Evolutionary conservation across 257 asterid species (phyloP).

Genomic region (Hygrophila difformis): DNA sequence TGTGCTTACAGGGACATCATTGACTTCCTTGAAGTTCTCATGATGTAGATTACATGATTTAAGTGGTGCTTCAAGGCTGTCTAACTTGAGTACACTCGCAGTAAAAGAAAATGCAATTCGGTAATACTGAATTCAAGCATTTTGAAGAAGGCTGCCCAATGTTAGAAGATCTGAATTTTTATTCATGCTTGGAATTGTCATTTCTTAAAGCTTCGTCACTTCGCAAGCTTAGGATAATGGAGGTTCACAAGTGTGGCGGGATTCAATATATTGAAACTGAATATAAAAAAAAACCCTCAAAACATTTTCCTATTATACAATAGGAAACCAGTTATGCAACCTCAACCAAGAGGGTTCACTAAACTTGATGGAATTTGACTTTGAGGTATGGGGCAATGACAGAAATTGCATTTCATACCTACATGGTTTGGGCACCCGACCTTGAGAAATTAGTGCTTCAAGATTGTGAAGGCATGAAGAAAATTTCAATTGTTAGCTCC

Average conservation of each 20-base stretch:
- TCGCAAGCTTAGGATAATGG: slow-evolving; percentile 30
- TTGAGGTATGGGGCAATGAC: slow-evolving; percentile 23
- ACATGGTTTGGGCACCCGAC: slow-evolving; percentile 19
- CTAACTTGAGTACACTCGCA: slow-evolving; percentile 27
- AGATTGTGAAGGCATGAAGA: slow-evolving; percentile 20
- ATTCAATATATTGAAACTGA: slow-evolving; percentile 17
- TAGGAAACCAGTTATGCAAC: slow-evolving; percentile 7
- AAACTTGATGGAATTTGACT: slow-evolving; percentile 29
- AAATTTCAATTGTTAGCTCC: slow-evolving; percentile 24
- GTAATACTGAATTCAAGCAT: slow-evolving; percentile 1
- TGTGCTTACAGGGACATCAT: slow-evolving; percentile 16
- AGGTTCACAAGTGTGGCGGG: slow-evolving; percentile 25
- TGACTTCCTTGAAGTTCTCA: slow-evolving; percentile 28
- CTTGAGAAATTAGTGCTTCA: slow-evolving; percentile 40
- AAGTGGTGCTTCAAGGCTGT: slow-evolving; percentile 14
- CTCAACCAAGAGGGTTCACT: slow-evolving; percentile 17
- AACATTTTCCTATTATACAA: slow-evolving; percentile 32
- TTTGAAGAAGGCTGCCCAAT: slow-evolving; percentile 31
- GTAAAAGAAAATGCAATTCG: slow-evolving; percentile 13
- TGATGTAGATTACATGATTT: background rate
- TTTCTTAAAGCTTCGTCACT: slow-evolving; percentile 19
- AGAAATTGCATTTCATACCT: slow-evolving; percentile 18
- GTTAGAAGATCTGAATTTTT: slow-evolving; percentile 40
- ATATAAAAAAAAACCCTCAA: slow-evolving; percentile 29
- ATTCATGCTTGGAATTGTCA: slow-evolving; percentile 15